Conservation (phyloP, 495 filamentous ascomycete species). For the Thozetella sp. region DNA sequence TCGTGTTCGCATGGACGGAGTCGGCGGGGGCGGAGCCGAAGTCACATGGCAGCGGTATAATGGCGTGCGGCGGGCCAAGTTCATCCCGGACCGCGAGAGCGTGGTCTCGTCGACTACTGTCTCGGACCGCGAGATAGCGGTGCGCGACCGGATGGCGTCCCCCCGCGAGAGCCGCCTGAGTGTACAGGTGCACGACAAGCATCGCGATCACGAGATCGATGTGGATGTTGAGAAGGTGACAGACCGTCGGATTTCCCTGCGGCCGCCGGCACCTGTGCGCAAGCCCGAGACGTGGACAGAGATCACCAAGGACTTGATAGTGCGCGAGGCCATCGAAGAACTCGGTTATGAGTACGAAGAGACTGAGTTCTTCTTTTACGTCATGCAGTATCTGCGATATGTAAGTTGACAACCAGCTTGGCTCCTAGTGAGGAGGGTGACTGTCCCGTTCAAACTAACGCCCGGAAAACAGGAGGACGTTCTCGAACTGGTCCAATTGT, state of each 20-base stretch:
- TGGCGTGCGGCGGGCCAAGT: conserved; percentile 70
- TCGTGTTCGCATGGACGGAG: conserved; percentile 73
- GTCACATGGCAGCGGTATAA: conserved; percentile 78
- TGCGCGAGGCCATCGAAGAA: conserved; percentile 82
- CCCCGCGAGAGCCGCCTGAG: conserved; percentile 31
- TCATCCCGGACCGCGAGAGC: conserved; percentile 54
- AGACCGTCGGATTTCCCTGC: conserved; percentile 43
- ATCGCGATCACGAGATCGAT: conserved; percentile 34
- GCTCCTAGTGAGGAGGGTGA: too few relatives aligned
- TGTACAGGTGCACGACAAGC: conserved; percentile 43
- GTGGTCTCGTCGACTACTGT: conserved; percentile 26
- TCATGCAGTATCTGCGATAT: conserved; percentile 87
- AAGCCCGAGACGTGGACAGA: conserved; percentile 90
- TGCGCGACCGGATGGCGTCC: conserved; percentile 34
- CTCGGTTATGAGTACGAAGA: conserved; percentile 91
- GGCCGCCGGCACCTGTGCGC: conserved; percentile 32
- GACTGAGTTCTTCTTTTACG: conserved; percentile 85
- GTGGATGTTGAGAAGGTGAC: conserved; percentile 44
- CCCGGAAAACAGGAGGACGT: conserved; percentile 78
- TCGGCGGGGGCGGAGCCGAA: conserved; percentile 66
- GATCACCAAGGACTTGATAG: conserved; percentile 91
- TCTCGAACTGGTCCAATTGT: conserved; percentile 75
- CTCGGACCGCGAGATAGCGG: conserved; percentile 24
- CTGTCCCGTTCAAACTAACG: too few relatives aligned
- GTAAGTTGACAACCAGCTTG: conserved; percentile 60